These are phyloP conservation scores for Xylaria sp. DNA, from an alignment of 495 filamentous ascomycete genomes.

Conservation along the genomic window DNA sequence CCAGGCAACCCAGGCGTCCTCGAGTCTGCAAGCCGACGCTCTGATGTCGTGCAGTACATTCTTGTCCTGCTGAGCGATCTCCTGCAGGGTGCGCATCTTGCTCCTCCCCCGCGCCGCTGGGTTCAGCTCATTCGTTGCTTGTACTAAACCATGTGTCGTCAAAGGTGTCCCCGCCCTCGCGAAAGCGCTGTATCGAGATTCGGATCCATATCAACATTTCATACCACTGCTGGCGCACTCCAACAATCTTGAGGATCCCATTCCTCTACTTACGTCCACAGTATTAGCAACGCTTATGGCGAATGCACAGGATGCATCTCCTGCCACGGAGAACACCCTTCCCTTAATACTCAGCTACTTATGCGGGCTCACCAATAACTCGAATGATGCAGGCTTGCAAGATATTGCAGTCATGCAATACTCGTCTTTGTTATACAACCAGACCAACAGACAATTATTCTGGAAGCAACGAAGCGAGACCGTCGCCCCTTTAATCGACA, in stretches of 20 bases:
- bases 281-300: constrained; percentile 86
- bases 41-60: constrained; percentile 93
- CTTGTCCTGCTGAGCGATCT: constrained; percentile 88
- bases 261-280: constrained; percentile 87
- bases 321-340: constrained; percentile 70
- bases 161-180: constrained; percentile 80
- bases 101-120: background rate
- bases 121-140: background rate
- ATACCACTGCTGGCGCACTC: constrained; percentile 84
- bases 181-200: constrained; percentile 73
- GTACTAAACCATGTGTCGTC: constrained; percentile 30
- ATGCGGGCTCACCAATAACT: constrained; percentile 77
- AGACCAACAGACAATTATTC: constrained; percentile 78
- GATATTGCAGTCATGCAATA: constrained; percentile 95
- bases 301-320: constrained; percentile 63
- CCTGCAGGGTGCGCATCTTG: constrained; percentile 70
- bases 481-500: constrained; percentile 79
- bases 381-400: constrained; percentile 83
- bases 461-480: constrained; percentile 89
- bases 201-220: constrained; percentile 83
- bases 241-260: constrained; percentile 79
- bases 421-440: constrained; percentile 81
- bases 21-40: constrained; percentile 76
- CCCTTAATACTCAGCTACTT: constrained; percentile 89
- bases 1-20: constrained; percentile 75